These are phyloP conservation scores for Moesziomyces globuligerus DNA, from an alignment of 1,284 basidiomycete genomes.

Conservation along the genomic window DNA sequence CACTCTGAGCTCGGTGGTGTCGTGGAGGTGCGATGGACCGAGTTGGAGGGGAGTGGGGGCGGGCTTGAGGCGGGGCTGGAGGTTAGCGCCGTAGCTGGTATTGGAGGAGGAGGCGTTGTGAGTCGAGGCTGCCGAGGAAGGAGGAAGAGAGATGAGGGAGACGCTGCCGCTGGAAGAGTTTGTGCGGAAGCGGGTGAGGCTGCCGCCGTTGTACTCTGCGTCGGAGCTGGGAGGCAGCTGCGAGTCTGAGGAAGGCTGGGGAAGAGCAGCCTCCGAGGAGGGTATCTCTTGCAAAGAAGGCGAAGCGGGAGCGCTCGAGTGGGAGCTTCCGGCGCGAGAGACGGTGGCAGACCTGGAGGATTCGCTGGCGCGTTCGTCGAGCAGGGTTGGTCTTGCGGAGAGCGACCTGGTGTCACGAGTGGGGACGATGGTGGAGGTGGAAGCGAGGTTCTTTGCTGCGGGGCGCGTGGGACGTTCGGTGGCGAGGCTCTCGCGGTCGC, in stretches of 20 bases:
- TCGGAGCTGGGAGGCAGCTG: conserved; percentile 17
- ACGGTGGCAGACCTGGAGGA: conserved; percentile 13
- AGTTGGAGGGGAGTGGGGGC: conserved; percentile 20
- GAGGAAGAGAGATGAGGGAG: conserved; percentile 35
- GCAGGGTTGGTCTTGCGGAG: conserved; percentile 3
- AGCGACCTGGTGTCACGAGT: conserved; percentile 24
- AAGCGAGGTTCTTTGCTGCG: conserved; percentile 18
- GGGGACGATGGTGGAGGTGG: conserved; percentile 38
- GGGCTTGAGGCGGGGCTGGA: conserved; percentile 18
- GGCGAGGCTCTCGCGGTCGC: conserved; percentile 53
- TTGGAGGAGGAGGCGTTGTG: conserved; percentile 37
- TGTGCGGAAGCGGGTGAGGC: conserved; percentile 35
- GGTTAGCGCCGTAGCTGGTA: conserved; percentile 28
- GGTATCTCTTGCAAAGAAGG: conserved; percentile 18
- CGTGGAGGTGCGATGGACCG: conserved; percentile 29
- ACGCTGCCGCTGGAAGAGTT: conserved; percentile 41
- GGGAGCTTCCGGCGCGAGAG: conserved; percentile 31
- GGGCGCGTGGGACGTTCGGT: conserved; percentile 25
- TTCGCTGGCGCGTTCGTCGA: conserved; percentile 20
- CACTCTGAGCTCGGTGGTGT: conserved; percentile 28
- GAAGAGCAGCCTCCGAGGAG: conserved; percentile 1
- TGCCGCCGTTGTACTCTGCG: conserved; percentile 15
- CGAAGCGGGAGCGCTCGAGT: conserved; percentile 33
- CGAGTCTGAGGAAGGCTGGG: conserved; percentile 4
- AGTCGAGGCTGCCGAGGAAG: conserved; percentile 36